These are phyloP conservation scores for Cladosporium sp. DNA, from an alignment of 2,329 filamentous ascomycete genomes.

Conservation along the genomic window DNA sequence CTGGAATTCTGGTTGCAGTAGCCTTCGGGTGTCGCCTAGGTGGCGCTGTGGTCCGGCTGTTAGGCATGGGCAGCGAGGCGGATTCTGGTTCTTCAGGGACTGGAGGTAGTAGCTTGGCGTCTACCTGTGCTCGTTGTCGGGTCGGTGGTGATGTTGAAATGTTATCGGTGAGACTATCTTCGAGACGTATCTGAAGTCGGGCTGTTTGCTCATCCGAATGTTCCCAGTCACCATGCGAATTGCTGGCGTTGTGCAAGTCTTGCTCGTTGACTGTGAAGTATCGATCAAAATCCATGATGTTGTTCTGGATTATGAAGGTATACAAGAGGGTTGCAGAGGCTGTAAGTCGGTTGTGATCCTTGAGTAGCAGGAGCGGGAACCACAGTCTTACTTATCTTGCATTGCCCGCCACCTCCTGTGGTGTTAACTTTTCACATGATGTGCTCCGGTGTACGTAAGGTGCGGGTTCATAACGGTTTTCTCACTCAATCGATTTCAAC, in stretches of 20 bases:
- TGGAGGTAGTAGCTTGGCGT: neutral
- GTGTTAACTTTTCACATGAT: neutral
- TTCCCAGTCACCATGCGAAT: neutral
- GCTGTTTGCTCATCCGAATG: neutral
- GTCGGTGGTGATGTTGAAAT: neutral
- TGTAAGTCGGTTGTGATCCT: neutral
- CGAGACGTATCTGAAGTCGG: neutral
- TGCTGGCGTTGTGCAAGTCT: neutral
- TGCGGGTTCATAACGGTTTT: neutral
- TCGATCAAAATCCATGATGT: neutral
- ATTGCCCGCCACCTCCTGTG: neutral
- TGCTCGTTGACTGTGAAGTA: constrained; percentile 7
- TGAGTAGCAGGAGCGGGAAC: neutral
- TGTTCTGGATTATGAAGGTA: neutral
- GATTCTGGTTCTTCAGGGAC: neutral
- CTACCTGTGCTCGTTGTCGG: neutral
- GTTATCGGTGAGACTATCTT: neutral
- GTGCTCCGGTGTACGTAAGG: neutral
- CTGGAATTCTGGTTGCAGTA: neutral
- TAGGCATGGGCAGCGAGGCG: neutral
- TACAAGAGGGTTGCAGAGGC: neutral
- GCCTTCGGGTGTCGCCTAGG: neutral
- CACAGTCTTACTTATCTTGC: neutral
- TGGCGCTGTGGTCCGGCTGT: neutral
- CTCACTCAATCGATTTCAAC: neutral